Evolutionary conservation across 331 rosid species (phyloP).

Genomic region (Saraca asoca): DNA sequence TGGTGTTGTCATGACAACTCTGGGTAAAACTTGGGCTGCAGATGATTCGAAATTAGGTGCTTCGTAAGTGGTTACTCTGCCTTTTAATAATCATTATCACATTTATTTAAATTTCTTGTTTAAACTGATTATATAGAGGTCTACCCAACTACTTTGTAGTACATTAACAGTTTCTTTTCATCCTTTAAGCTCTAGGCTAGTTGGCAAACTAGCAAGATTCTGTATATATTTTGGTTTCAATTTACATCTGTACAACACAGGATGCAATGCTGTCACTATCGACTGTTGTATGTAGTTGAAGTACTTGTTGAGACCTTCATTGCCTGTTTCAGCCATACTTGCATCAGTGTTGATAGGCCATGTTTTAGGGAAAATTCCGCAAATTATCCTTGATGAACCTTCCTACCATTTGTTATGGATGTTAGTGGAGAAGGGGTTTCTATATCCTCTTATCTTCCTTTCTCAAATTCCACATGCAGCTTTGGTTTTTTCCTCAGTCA

Average conservation of each 20-base stretch:
- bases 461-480: not conserved
- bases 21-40: conserved; percentile 95
- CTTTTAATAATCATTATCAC: conserved; percentile 15
- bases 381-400: conserved; percentile 1
- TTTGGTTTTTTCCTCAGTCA: not conserved
- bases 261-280: not conserved
- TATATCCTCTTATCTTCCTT: not conserved
- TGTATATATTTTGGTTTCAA: not conserved
- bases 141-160: conserved; percentile 3
- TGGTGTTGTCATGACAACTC: conserved; percentile 91
- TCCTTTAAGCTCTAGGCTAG: conserved; percentile 12
- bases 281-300: conserved; percentile 1
- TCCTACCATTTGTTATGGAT: not conserved
- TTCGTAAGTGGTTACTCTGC: conserved; percentile 51
- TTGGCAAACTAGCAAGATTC: not conserved
- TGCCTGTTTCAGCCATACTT: conserved; percentile 3
- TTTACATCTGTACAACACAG: not conserved
- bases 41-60: conserved; percentile 63
- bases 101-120: conserved; percentile 16
- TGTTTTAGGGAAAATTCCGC: not conserved
- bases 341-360: not conserved
- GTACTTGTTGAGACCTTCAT: conserved; percentile 2
- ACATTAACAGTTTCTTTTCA: not conserved
- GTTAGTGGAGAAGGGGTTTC: not conserved
- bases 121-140: not conserved